Evolutionary conservation across 2,329 filamentous ascomycete species (phyloP).

Genomic region (Fusarium transvaalense): DNA sequence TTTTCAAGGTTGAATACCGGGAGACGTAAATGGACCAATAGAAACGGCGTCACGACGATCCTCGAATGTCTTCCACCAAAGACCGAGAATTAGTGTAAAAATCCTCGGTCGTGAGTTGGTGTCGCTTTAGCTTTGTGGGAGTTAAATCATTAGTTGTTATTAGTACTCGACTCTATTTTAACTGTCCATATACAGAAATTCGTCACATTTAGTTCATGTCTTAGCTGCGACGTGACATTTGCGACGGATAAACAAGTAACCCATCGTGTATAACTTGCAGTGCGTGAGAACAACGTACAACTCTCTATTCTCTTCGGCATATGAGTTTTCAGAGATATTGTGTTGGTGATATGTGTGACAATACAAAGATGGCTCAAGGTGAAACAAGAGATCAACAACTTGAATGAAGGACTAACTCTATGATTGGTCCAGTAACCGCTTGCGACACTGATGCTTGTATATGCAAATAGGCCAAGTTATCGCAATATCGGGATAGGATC

Average conservation of each 20-base stretch:
- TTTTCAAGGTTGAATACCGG: background rate
- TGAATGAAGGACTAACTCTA: too few relatives aligned
- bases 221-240: too few relatives aligned
- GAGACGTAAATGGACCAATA: background rate
- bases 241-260: too few relatives aligned
- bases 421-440: constrained; percentile 10
- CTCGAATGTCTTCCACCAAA: background rate
- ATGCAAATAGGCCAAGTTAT: background rate
- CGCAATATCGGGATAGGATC: background rate
- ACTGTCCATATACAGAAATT: background rate
- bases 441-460: background rate
- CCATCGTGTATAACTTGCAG: too few relatives aligned
- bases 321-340: background rate
- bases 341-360: background rate
- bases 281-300: too few relatives aligned
- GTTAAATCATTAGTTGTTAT: background rate
- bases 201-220: too few relatives aligned
- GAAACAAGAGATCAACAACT: constrained; percentile 1
- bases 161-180: background rate
- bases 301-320: too few relatives aligned
- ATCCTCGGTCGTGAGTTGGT: background rate
- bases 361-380: too few relatives aligned
- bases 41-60: background rate
- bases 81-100: background rate
- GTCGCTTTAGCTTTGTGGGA: background rate